Conservation (phyloP, 129 eudicot genomes). For the Pulicaria dysenterica region DNA sequence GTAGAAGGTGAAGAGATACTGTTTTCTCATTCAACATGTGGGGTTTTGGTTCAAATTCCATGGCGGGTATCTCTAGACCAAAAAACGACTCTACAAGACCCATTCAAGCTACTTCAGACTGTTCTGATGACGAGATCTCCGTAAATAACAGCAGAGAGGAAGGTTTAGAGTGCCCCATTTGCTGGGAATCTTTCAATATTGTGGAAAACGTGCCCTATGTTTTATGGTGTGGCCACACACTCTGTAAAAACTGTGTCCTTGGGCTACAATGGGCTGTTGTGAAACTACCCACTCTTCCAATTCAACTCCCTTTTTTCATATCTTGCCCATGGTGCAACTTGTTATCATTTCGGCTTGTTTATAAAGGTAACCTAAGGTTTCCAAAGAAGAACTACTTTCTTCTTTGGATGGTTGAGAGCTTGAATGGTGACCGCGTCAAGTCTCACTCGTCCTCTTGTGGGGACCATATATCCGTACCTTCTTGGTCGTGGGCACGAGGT, state of each 20-base stretch:
- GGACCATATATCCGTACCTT: constrained; percentile 31
- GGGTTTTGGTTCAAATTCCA: constrained; percentile 50
- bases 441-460: constrained; percentile 43
- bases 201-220: constrained; percentile 61
- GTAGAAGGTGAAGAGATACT: constrained; percentile 19
- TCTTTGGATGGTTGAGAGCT: constrained; percentile 69
- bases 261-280: constrained; percentile 64
- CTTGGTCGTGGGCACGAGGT: constrained; percentile 37
- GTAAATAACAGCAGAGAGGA: constrained; percentile 51
- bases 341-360: constrained; percentile 45
- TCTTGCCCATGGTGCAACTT: constrained; percentile 66
- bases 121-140: constrained; percentile 61
- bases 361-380: constrained; percentile 48
- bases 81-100: constrained; percentile 33
- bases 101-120: constrained; percentile 44
- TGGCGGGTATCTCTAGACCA: constrained; percentile 30
- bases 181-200: constrained; percentile 66
- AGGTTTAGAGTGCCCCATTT: constrained; percentile 60
- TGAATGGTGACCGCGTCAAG: constrained; percentile 53
- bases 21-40: constrained; percentile 38
- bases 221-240: constrained; percentile 63
- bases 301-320: constrained; percentile 58
- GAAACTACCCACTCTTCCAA: constrained; percentile 55
- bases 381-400: constrained; percentile 59
- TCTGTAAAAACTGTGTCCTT: constrained; percentile 59